A percentile compares a stretch with the other conserved stretches of the same genome.
These are phyloP conservation scores for Cyclostephanos invisitatus DNA, from an alignment of 108 stramenopile genomes.

Conservation along the genomic window DNA sequence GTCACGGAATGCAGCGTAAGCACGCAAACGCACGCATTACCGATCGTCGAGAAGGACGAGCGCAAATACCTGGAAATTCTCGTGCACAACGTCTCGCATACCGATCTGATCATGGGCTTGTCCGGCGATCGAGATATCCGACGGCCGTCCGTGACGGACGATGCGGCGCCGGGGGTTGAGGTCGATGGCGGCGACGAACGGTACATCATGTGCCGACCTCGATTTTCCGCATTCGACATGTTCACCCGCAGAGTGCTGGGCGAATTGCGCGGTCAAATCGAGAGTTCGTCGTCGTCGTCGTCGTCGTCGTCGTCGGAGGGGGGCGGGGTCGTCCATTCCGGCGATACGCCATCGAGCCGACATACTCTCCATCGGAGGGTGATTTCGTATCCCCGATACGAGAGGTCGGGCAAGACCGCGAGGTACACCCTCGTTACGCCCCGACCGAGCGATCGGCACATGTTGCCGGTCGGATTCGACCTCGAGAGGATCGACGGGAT, in stretches of 20 bases:
- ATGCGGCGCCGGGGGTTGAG: conserved; percentile 34
- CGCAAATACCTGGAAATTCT: conserved; percentile 75
- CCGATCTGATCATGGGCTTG: conserved; percentile 85
- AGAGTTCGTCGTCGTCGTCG: background rate
- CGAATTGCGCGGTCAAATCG: conserved; percentile 21
- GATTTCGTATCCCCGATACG: conserved; percentile 69
- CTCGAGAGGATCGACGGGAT: conserved; percentile 24
- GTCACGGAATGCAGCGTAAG: conserved; percentile 32
- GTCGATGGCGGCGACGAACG: conserved; percentile 34
- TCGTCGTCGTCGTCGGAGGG: background rate
- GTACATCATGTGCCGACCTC: conserved; percentile 67
- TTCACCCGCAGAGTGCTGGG: conserved; percentile 57
- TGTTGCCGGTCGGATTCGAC: conserved; percentile 68
- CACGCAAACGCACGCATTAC: conserved; percentile 11
- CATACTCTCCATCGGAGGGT: conserved; percentile 26
- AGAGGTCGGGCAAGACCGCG: conserved; percentile 58
- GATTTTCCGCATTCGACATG: conserved; percentile 82
- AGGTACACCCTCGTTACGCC: conserved; percentile 63
- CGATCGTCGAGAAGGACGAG: conserved; percentile 7
- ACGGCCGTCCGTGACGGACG: too few species aligned
- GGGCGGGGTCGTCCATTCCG: conserved; percentile 5
- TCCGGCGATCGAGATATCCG: conserved; percentile 43
- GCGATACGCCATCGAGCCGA: background rate
- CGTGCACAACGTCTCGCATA: conserved; percentile 94
- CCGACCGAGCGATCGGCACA: conserved; percentile 34